Base-by-base conservation (phyloP, 83 land plant species). In the Diphasiastrum complanatum region DNA sequence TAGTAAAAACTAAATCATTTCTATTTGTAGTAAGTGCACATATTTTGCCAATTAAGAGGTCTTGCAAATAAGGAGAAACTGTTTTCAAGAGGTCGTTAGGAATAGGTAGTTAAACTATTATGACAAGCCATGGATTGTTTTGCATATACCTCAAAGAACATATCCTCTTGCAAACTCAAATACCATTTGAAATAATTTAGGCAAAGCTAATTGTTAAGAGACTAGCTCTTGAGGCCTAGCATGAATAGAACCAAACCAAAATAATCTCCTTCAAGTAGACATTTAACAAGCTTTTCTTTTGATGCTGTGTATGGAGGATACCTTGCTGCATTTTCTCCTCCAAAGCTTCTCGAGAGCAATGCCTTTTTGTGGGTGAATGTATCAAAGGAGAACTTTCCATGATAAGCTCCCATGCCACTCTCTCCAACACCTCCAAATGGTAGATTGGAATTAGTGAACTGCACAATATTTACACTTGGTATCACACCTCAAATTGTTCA, bases 271-370 rank as follows among this genome's bases (percentile, higher is more conserved):
- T 16, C 36, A 3, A 56, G 25, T 16, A 72, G 36, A 11, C 53
- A 33, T 47, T 54, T 41, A 18, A 66, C 28, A 29, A 72, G 25
- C 40, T 25, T 35, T 28, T 59, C 56, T 56, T 66, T 72, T 11
- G 8, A 27, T 1, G 62, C 20, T n/a, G 65, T 73, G 72, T 33
- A 73, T 34, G 76, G 76, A 30, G 76, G 76, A 40, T 73, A 73
- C 33, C 76, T 32, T 27, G 46, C 47, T 0, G 55, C 12, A 1
- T 38, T 38, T 33, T 73, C 76, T 2, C 27, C 59, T 29, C 30
- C 20, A 24, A 47, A 46, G 25, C 18, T 16, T 12, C 59, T 48
- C 1, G 14, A 6, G 22, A 73, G 60, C 11, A 73, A 30, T 16
- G 65, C 5, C 31, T 62, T 62, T 14, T 14, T n/a, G 59, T 62